A percentile compares a stretch with the other conserved stretches of the same genome.
phyloP scores from a whole-genome alignment of 164 flowering plant genomes.

The Platanus orientalis region DNA sequence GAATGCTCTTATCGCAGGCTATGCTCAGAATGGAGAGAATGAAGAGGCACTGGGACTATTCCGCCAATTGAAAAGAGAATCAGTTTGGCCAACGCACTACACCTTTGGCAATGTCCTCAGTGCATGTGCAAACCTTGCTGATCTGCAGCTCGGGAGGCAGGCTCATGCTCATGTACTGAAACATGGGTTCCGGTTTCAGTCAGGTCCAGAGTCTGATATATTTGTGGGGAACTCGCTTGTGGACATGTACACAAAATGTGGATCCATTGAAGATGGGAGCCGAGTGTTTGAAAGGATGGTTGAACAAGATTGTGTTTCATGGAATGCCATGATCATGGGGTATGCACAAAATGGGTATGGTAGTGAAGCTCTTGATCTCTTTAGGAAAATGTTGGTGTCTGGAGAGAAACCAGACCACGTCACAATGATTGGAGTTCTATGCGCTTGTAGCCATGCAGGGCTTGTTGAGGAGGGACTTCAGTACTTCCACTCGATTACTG shows the following conservation, averaged over 20 bases:
- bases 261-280: slow-evolving; percentile 18
- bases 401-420: slow-evolving; percentile 25
- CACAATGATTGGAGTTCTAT: slow-evolving; percentile 28
- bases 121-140: slow-evolving; percentile 23
- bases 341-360: slow-evolving; percentile 25
- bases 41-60: slow-evolving; percentile 25
- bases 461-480: slow-evolving; percentile 20
- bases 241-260: slow-evolving; percentile 28
- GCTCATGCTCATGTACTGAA: slow-evolving; percentile 23
- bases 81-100: slow-evolving; percentile 22
- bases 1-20: slow-evolving; percentile 30
- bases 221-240: slow-evolving; percentile 29
- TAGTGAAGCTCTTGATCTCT: slow-evolving; percentile 20
- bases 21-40: slow-evolving; percentile 20
- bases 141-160: slow-evolving; percentile 23
- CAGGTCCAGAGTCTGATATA: slow-evolving; percentile 24
- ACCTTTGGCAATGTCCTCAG: slow-evolving; percentile 22
- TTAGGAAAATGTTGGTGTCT: slow-evolving; percentile 13
- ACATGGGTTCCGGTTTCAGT: slow-evolving; percentile 24
- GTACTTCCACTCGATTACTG: slow-evolving; percentile 14
- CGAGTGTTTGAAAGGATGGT: slow-evolving; percentile 19
- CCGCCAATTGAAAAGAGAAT: slow-evolving; percentile 19
- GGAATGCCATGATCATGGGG: slow-evolving; percentile 30
- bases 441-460: slow-evolving; percentile 27
- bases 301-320: slow-evolving; percentile 22